Percentiles rank a stretch among this genome's conserved stretches.
Conservation (phyloP, 1,284 basidiomycete genomes). For the Hortiboletus rubellus region DNA sequence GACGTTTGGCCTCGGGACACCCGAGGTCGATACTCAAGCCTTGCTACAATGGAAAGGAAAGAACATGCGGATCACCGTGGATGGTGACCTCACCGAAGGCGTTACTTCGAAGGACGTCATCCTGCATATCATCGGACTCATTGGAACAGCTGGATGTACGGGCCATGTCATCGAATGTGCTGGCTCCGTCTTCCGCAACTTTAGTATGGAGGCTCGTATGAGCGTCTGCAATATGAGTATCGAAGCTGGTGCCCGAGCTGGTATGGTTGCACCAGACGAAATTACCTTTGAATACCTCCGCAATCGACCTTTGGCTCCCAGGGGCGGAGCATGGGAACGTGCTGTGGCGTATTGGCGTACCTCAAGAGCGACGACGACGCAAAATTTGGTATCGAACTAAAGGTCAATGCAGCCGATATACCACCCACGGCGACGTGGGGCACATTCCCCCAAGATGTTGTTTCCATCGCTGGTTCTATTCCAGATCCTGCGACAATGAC, state of each 20-base stretch:
- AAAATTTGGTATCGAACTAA: slow-evolving; percentile 86
- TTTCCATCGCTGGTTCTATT: slow-evolving; percentile 83
- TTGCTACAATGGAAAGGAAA: slow-evolving; percentile 90
- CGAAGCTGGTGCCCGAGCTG: slow-evolving; percentile 92
- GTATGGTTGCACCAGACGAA: slow-evolving; percentile 95
- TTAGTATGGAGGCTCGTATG: slow-evolving; percentile 97
- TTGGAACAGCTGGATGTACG: slow-evolving; percentile 93
- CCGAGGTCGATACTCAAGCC: slow-evolving; percentile 96
- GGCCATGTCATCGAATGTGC: slow-evolving; percentile 94
- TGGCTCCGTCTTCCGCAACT: slow-evolving; percentile 86
- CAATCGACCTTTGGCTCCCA: slow-evolving; percentile 82
- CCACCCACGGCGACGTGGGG: slow-evolving; percentile 96
- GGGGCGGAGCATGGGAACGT: slow-evolving; percentile 87
- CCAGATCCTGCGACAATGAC: slow-evolving; percentile 77
- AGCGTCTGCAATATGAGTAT: slow-evolving; percentile 99
- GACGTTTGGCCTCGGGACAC: slow-evolving; percentile 96
- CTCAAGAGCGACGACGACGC: slow-evolving; percentile 87
- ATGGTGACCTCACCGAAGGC: slow-evolving; percentile 83
- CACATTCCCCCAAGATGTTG: slow-evolving; percentile 92
- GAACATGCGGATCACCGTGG: slow-evolving; percentile 94
- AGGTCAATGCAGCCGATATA: slow-evolving; percentile 87
- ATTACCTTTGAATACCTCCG: slow-evolving; percentile 88
- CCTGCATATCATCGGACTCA: slow-evolving; percentile 90
- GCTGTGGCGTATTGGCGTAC: slow-evolving; percentile 90
- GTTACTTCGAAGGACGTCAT: slow-evolving; percentile 96